Conservation (phyloP, 2,329 filamentous ascomycete species). For the Fusarium sp. region DNA sequence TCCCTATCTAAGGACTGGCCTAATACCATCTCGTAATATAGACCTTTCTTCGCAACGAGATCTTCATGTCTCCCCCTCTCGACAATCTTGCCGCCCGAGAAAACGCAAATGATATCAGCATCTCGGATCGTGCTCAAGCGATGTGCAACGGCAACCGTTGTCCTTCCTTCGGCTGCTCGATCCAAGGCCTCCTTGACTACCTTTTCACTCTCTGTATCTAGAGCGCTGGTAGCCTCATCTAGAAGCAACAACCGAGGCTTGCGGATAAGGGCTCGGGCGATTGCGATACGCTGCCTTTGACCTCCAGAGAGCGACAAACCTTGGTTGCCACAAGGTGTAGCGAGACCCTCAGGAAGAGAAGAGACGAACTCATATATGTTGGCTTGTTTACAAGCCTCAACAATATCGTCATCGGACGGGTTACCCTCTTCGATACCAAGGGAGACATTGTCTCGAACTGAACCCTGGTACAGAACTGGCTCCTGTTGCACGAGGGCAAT, state of each 20-base stretch:
- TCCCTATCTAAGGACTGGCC: constrained; percentile 55
- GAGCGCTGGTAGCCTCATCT: constrained; percentile 75
- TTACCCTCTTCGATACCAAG: constrained; percentile 55
- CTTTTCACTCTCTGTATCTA: constrained; percentile 74
- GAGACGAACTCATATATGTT: constrained; percentile 67
- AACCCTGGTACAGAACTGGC: constrained; percentile 58
- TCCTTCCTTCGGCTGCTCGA: constrained; percentile 52
- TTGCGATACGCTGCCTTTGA: constrained; percentile 77
- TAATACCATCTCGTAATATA: constrained; percentile 66
- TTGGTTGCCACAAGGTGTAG: constrained; percentile 72
- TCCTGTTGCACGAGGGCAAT: constrained; percentile 57
- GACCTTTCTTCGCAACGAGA: constrained; percentile 60
- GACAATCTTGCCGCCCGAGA: constrained; percentile 58
- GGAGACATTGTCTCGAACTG: constrained; percentile 66
- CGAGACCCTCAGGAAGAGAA: constrained; percentile 68
- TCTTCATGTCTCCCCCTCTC: constrained; percentile 72
- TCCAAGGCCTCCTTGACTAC: constrained; percentile 73
- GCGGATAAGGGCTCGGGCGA: constrained; percentile 76
- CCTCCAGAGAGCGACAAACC: constrained; percentile 78
- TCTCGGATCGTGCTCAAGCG: constrained; percentile 66
- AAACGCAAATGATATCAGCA: constrained; percentile 72
- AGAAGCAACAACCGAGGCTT: constrained; percentile 74
- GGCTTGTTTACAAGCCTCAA: constrained; percentile 63
- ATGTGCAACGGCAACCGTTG: constrained; percentile 75
- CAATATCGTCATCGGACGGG: constrained; percentile 54